Conservation (phyloP, 352 stramenopile genomes). For the Globisporangium cystogenes region DNA sequence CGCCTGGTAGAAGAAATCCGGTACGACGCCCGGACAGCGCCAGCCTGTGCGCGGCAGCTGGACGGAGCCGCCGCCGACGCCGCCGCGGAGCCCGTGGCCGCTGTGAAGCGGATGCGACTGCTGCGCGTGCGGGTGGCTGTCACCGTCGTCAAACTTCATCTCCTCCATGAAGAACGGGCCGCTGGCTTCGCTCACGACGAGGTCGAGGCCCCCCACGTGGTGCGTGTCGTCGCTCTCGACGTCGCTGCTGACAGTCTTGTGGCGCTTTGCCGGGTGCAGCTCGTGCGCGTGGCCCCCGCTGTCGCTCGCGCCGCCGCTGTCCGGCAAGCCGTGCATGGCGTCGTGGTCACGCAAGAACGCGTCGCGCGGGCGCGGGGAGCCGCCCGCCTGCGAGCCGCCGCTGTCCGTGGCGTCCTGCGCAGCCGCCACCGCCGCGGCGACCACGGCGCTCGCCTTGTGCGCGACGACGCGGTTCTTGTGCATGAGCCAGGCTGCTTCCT, state of each 20-base stretch:
- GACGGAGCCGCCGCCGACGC: conserved; percentile 12
- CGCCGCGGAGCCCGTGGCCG: background rate
- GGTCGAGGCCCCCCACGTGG: conserved; percentile 8
- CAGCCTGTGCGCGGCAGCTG: conserved; percentile 48
- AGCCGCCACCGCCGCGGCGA: background rate
- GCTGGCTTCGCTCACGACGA: conserved; percentile 5
- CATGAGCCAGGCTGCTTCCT: conserved; percentile 58
- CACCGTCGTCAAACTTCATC: conserved; percentile 13
- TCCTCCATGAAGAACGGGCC: conserved; percentile 26
- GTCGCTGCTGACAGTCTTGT: conserved; percentile 12
- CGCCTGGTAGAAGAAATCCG: conserved; percentile 42
- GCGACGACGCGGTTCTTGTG: conserved; percentile 59
- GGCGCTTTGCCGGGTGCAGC: conserved; percentile 14
- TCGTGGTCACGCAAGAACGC: conserved; percentile 10
- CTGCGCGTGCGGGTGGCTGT: conserved; percentile 1
- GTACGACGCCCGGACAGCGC: conserved; percentile 54
- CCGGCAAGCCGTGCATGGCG: background rate
- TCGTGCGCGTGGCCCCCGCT: background rate
- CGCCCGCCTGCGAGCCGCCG: conserved; percentile 9
- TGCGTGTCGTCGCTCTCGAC: conserved; percentile 15
- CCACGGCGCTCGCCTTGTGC: conserved; percentile 19
- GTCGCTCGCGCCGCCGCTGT: background rate
- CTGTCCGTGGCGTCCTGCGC: conserved; percentile 8
- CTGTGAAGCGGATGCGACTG: background rate
- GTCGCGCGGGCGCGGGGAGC: conserved; percentile 1